A percentile compares a stretch with the other conserved stretches of the same genome.
Evolutionary conservation across 805 yeast species (phyloP).

Genomic region (Wickerhamomyces queroliae): DNA sequence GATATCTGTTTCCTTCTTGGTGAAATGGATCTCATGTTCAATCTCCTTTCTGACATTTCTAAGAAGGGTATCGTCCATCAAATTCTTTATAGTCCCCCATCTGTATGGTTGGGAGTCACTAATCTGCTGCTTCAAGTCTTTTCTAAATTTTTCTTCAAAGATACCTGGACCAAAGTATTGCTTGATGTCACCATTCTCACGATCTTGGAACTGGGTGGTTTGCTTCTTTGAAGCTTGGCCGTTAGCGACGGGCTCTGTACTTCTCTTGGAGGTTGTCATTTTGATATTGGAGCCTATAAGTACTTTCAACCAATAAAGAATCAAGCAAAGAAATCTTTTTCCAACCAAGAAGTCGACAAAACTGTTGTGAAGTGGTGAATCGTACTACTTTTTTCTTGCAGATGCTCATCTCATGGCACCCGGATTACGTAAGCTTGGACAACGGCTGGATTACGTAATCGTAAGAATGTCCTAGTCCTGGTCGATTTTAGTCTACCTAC

Average conservation of each 20-base stretch:
- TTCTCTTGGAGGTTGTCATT: conserved; percentile 2
- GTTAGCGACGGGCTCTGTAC: background rate
- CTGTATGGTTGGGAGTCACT: conserved; percentile 66
- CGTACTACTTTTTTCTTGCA: background rate
- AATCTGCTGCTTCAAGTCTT: conserved; percentile 37
- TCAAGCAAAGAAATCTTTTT: background rate
- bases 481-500: no score
- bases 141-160: conserved; percentile 37
- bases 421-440: no score
- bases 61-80: conserved; percentile 72
- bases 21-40: conserved; percentile 76
- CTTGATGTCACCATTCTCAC: conserved; percentile 26
- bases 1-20: conserved; percentile 94
- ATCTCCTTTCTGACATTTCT: conserved; percentile 83
- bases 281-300: background rate
- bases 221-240: conserved; percentile 4
- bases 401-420: conserved; percentile 1
- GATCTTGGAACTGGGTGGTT: conserved; percentile 9
- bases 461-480: no score
- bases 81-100: conserved; percentile 79
- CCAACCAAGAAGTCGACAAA: no score
- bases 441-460: no score
- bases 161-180: conserved; percentile 41
- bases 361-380: background rate
- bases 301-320: background rate